phyloP scores from a whole-genome alignment of 2,329 filamentous ascomycete genomes.

The Xylariales sp. region DNA sequence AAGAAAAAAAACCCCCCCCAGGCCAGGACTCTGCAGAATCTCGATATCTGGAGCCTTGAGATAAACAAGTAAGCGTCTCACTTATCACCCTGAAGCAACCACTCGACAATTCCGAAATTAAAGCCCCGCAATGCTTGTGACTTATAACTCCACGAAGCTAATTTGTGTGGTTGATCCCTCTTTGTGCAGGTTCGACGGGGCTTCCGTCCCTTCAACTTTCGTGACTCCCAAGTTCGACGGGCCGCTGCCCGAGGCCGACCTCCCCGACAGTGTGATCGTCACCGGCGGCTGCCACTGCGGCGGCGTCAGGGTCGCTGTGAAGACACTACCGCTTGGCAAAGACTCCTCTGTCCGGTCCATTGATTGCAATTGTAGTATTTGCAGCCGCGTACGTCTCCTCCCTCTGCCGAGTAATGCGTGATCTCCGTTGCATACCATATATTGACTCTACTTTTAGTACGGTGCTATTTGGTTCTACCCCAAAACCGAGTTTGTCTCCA shows the following conservation, averaged over 20 bases:
- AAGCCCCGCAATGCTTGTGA: too few species aligned
- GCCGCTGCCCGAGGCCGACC: conserved; percentile 29
- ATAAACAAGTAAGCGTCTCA: conserved; percentile 25
- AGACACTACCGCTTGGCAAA: conserved; percentile 36
- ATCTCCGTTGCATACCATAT: too few species aligned
- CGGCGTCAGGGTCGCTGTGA: conserved; percentile 38
- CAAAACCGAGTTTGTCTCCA: conserved; percentile 28
- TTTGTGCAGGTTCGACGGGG: conserved; percentile 32
- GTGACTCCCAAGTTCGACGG: conserved; percentile 33
- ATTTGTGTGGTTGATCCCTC: neutral
- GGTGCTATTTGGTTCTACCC: conserved; percentile 43
- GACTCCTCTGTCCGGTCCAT: conserved; percentile 19
- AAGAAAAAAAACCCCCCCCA: too few species aligned
- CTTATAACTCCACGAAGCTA: too few species aligned
- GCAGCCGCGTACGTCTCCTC: conserved; percentile 28
- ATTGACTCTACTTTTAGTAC: conserved; percentile 24
- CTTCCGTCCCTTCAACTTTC: conserved; percentile 25
- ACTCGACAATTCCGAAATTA: too few species aligned
- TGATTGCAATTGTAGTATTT: conserved; percentile 50
- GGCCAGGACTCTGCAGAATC: conserved; percentile 37
- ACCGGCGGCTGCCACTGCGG: conserved; percentile 52
- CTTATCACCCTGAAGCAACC: too few species aligned
- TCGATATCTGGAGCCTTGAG: conserved; percentile 38
- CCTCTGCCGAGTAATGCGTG: too few species aligned
- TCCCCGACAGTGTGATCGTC: conserved; percentile 36